phyloP scores from a whole-genome alignment of 139 green algal species.

The Chlamydomonas applanata region DNA sequence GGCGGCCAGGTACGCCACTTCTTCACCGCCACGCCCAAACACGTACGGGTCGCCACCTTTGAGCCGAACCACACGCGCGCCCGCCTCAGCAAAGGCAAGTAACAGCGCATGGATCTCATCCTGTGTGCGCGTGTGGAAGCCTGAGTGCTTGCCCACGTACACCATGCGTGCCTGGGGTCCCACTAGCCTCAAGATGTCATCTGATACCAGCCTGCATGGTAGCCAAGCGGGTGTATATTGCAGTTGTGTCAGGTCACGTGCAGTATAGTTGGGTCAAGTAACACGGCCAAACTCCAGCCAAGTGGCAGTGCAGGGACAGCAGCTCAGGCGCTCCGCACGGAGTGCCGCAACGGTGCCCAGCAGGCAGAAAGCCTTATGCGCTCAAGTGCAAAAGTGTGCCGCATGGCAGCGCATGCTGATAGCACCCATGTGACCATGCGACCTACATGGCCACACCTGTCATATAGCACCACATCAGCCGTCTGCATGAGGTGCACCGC shows the following conservation, averaged over 20 bases:
- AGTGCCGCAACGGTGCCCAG: no score
- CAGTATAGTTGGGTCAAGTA: no score
- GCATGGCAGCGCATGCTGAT: no score
- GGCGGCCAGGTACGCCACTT: slow-evolving; percentile 82
- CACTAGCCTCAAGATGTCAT: slow-evolving; percentile 88
- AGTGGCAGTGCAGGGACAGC: no score
- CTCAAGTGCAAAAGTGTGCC: no score
- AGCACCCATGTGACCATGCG: no score
- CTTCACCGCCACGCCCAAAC: slow-evolving; percentile 92
- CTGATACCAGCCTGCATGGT: slow-evolving; percentile 70
- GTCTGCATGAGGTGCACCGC: slow-evolving; percentile 87
- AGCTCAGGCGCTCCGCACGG: not conserved
- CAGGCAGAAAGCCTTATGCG: no score
- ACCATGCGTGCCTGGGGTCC: slow-evolving; percentile 78
- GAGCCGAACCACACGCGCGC: slow-evolving; percentile 73
- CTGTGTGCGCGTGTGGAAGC: slow-evolving; percentile 93
- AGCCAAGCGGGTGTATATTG: no score
- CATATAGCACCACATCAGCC: slow-evolving; percentile 96
- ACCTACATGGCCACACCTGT: slow-evolving; percentile 61
- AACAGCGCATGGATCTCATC: slow-evolving; percentile 94
- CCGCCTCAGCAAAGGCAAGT: slow-evolving; percentile 81
- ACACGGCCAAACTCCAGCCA: no score
- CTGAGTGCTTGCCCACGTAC: slow-evolving; percentile 95
- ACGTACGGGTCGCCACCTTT: slow-evolving; percentile 95
- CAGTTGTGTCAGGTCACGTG: no score